phyloP scores from a whole-genome alignment of 495 filamentous ascomycete genomes.

The Emericellopsis terricola region DNA sequence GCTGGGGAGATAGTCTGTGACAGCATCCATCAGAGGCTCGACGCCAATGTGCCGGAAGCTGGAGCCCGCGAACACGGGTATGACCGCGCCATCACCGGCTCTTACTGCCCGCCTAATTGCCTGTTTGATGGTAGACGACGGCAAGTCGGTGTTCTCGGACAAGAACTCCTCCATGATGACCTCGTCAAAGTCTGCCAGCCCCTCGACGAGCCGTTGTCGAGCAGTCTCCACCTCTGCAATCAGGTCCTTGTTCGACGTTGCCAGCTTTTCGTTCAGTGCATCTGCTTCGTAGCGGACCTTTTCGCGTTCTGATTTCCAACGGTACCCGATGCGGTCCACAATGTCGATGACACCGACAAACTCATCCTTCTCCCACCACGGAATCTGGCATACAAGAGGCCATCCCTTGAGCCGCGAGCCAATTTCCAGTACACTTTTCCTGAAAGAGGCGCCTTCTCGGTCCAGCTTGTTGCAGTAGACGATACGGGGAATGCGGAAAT shows the following conservation, averaged over 20 bases:
- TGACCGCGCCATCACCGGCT: constrained; percentile 39
- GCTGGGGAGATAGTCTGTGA: constrained; percentile 71
- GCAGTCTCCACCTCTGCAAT: constrained; percentile 57
- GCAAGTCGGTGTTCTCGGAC: constrained; percentile 55
- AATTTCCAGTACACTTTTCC: constrained; percentile 68
- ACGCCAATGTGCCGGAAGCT: constrained; percentile 92
- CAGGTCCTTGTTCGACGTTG: constrained; percentile 22
- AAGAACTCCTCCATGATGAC: constrained; percentile 68
- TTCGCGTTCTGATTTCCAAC: constrained; percentile 30
- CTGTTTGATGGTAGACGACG: constrained; percentile 42
- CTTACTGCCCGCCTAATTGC: constrained; percentile 59
- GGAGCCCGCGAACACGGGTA: constrained; percentile 81
- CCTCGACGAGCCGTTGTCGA: constrained; percentile 60
- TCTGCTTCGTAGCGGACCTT: constrained; percentile 12
- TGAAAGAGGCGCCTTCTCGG: constrained; percentile 82
- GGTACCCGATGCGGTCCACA: constrained; percentile 40
- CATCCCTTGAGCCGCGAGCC: constrained; percentile 60
- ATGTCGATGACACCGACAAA: constrained; percentile 76
- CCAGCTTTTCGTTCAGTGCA: constrained; percentile 13
- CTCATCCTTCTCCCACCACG: constrained; percentile 70
- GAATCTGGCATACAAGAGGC: constrained; percentile 88
- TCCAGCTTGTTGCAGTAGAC: constrained; percentile 95
- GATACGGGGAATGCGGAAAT: constrained; percentile 70
- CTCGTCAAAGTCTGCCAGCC: constrained; percentile 77
- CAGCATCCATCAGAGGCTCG: constrained; percentile 76